Conservation (phyloP, 805 yeast genomes). For the Metschnikowia cubensis region DNA sequence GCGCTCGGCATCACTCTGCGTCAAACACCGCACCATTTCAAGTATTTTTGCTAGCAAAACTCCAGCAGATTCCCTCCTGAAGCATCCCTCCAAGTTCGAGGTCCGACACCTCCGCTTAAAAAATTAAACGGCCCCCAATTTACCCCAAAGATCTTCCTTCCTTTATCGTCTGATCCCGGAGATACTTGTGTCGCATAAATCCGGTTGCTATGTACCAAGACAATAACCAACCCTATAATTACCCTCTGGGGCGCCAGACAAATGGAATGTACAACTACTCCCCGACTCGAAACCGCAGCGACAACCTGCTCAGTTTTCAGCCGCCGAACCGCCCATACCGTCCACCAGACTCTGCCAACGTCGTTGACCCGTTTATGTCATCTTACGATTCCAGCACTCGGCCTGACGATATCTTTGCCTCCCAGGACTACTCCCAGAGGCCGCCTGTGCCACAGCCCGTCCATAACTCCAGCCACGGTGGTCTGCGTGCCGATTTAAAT, state of each 20-base stretch:
- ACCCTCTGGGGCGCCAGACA: constrained; percentile 9
- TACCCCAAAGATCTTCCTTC: neutral
- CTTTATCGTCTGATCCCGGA: neutral
- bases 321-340: constrained; percentile 12
- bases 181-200: neutral
- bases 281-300: constrained; percentile 8
- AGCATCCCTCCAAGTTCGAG: neutral
- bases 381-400: constrained; percentile 15
- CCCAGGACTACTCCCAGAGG: constrained; percentile 6
- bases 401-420: constrained; percentile 15
- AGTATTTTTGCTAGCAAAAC: neutral
- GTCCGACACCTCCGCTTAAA: neutral
- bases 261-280: constrained; percentile 16
- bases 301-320: constrained; percentile 14
- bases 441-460: constrained; percentile 9
- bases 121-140: neutral
- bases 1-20: neutral
- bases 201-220: constrained; percentile 1
- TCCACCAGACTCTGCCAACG: constrained; percentile 1
- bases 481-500: constrained; percentile 4
- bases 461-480: constrained; percentile 4
- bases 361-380: constrained; percentile 12
- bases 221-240: constrained; percentile 2
- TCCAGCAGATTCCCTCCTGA: too few species aligned
- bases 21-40: neutral